Evolutionary conservation across 2,329 filamentous ascomycete genomes (phyloP), one percentile per base, ranked within the genome.

Genomic region (Penicillium sp.): DNA sequence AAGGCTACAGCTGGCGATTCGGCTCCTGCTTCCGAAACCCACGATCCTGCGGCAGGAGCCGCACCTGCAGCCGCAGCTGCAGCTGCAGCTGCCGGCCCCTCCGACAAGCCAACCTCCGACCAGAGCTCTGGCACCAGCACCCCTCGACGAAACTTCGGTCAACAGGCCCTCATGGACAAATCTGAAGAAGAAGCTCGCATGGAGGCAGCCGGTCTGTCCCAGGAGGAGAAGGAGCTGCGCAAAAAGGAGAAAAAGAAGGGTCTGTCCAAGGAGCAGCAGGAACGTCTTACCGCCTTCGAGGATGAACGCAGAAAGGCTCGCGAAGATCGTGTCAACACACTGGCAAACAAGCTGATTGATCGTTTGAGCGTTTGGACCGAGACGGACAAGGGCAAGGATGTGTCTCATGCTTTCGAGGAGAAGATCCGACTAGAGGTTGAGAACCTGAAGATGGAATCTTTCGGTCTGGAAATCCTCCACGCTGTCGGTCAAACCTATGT

Each of bases 371-470:
- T 97, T 41, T 97, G 92, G 93, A 97, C 94, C 6, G 94, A 99
- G 80, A 97, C 93, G 4, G 94, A 97, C 78, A 96, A 94, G 79
- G 85, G 88, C 45, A 60, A 77, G 15, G 92, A 96, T 66, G 91
- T 97, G 58, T 97, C 93, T 34, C 80, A 79, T 57, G 90, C 94
- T 0, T 99, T 97, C 80, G 88, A 92, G 73, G 91, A 93, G 73
- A 97, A 99, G 84, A 97, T 90, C 65, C 85, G 88, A 40, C 86
- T 97, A 40, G 94, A 99, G 78, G 91, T 96, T 27, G 94, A 99
- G 79, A 96, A 97, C 72, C 81, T 99, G 67, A 99, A 97, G 82
- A 99, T 99, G 91, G 94, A 99, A 78, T 95, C 90, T 0, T 99
- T 99, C 68, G 94, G 94, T 50, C 82, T 99, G 41, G 94, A 99